These are phyloP conservation scores for Carex littledalei DNA, from an alignment of 176 grass and related monocot species.

Conservation along the genomic window DNA sequence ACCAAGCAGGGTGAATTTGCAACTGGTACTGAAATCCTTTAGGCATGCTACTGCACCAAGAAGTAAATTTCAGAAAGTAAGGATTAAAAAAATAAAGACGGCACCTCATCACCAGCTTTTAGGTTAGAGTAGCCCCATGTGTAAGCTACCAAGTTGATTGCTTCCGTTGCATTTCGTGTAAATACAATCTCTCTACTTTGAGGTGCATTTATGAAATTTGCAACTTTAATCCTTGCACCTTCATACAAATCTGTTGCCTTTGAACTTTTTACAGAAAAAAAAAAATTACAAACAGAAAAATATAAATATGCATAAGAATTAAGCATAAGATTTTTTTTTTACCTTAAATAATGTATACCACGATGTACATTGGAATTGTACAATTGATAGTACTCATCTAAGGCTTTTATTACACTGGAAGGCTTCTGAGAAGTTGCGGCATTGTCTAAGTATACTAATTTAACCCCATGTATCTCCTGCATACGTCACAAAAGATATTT, in stretches of 20 bases:
- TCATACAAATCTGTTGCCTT: conserved; percentile 97
- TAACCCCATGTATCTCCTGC: conserved; percentile 62
- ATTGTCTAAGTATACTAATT: conserved; percentile 89
- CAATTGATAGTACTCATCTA: conserved; percentile 62
- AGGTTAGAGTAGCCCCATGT: conserved; percentile 85
- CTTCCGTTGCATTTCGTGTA: conserved; percentile 94
- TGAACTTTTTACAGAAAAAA: conserved; percentile 34
- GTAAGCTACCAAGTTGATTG: conserved; percentile 94
- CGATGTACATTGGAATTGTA: conserved; percentile 96
- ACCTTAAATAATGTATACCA: conserved; percentile 82
- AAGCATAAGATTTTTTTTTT: background rate
- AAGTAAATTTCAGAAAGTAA: conserved; percentile 7
- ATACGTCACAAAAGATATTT: conserved; percentile 14
- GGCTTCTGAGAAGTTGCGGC: conserved; percentile 89
- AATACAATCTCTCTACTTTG: conserved; percentile 86
- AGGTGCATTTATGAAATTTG: conserved; percentile 70
- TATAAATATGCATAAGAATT: background rate
- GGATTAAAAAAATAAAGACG: background rate
- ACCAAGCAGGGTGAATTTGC: background rate
- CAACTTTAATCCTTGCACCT: conserved; percentile 86
- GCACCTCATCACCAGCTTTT: conserved; percentile 70
- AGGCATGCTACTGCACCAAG: background rate
- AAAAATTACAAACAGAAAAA: background rate
- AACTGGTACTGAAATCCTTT: background rate
- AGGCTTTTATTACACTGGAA: conserved; percentile 47